Base-by-base conservation (phyloP, 495 filamentous ascomycete species). In the Tetracladium marchalianum region DNA sequence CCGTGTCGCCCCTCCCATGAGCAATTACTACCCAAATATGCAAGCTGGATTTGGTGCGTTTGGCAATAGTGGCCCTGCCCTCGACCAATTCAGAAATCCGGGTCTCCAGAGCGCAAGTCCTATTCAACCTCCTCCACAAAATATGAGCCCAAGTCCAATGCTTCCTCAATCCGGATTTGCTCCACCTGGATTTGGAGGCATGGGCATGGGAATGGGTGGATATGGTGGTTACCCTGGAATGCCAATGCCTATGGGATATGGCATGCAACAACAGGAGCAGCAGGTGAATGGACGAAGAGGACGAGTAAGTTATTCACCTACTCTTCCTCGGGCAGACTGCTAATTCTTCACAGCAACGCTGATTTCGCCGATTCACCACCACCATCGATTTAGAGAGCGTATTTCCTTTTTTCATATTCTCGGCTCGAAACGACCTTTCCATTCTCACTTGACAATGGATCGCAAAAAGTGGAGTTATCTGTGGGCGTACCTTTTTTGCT, bases 1-100 rank as follows among this genome's bases (percentile, higher is more conserved):
- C 5, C 71, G 75, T 18, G 65, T 65, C 13, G 61, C 62, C 7
- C 68, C 71, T 13, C 68, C 70, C 13, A 67, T 74, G 62, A 71
- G 64, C 55, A 74, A 70, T 45, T 73, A 63, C 55, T 77, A 66
- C 54, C 68, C 69, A 0, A 44, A 61, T 12, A 63, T 73, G 62
- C 67, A 67, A 49, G 58, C 65, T 17, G 73, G 71, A 0, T 74
- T 63, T 47, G 63, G 59, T 31, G 68, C 62, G 32, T 76, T 68
- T 47, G 67, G 61, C 49, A 69, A 55, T 45, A 48, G 61, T 10
- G 68, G 64, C 49, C 66, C 72, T 11, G 56, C 66, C 1, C 54
- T 67, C 34, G 70, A 76, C 19, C 70, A 75, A 49, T 76, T 68
- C 49, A 66, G 72, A 47, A 64, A 59, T 40, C 68, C 63, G 51